Conservation (phyloP, 345 rosid genomes). For the Odontarrhena argentea region DNA sequence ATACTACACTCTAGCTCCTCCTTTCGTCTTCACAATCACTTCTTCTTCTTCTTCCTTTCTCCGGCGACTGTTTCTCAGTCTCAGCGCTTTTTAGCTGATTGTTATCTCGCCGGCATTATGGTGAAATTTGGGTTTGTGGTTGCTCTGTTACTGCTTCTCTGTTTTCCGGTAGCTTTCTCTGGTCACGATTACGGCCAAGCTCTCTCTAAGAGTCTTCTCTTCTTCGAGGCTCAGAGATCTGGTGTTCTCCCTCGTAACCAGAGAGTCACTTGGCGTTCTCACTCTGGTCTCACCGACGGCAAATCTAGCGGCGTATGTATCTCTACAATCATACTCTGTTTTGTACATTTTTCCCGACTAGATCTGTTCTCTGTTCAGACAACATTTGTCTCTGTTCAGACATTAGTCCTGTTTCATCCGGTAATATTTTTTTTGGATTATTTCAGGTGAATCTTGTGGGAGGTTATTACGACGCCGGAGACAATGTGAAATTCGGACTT, state of each 20-base stretch:
- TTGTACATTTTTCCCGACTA: background rate
- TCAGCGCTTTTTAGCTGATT: conserved; percentile 50
- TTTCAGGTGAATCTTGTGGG: conserved; percentile 94
- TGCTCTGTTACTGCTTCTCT: conserved; percentile 58
- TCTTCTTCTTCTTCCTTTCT: conserved; percentile 32
- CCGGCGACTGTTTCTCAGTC: conserved; percentile 10
- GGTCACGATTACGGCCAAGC: conserved; percentile 96
- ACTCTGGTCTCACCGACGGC: conserved; percentile 92
- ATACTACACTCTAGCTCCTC: conserved; percentile 43
- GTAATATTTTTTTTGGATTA: background rate
- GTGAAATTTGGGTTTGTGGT: conserved; percentile 41
- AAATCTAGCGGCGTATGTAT: conserved; percentile 91
- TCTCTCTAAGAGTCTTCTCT: conserved; percentile 87
- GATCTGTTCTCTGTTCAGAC: conserved; percentile 18
- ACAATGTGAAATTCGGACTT: conserved; percentile 96
- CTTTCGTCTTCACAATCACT: conserved; percentile 35
- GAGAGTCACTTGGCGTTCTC: conserved; percentile 87
- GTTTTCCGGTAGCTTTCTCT: conserved; percentile 60
- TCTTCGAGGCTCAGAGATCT: conserved; percentile 99
- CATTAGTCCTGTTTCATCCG: background rate
- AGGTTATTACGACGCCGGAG: conserved; percentile 99
- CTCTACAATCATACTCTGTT: conserved; percentile 14
- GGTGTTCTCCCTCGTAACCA: conserved; percentile 84
- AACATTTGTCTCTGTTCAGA: conserved; percentile 19
- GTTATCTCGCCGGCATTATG: conserved; percentile 46